Percentiles rank a stretch among this genome's conserved stretches.
Conservation (phyloP, 2,329 filamentous ascomycete genomes). For the Colletotrichum filicis region DNA sequence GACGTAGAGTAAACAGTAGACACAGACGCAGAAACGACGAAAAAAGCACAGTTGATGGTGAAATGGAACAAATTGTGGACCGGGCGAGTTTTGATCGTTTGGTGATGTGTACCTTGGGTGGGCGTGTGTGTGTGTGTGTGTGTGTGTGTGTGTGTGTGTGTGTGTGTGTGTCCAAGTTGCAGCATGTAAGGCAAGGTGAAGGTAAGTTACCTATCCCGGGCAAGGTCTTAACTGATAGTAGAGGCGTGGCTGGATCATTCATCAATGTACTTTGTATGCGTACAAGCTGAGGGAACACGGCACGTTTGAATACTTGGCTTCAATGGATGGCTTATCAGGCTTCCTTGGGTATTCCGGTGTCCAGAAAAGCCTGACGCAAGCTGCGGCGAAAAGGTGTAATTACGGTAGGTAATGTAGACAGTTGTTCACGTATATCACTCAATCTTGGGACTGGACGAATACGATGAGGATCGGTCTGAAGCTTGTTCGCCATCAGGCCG, state of each 20-base stretch:
- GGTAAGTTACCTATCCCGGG: background rate
- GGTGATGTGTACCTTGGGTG: background rate
- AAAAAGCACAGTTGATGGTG: slow-evolving; percentile 14
- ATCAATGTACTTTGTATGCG: background rate
- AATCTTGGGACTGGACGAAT: slow-evolving; percentile 6
- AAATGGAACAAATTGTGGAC: slow-evolving; percentile 24
- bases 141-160: background rate
- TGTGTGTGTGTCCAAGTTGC: background rate
- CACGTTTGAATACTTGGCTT: slow-evolving; percentile 7
- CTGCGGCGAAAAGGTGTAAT: slow-evolving; percentile 6
- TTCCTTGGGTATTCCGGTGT: background rate
- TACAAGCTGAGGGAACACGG: slow-evolving; percentile 1
- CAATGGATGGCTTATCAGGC: background rate
- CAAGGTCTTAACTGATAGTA: background rate
- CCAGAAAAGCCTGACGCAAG: slow-evolving; percentile 18
- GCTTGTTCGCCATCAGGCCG: slow-evolving; percentile 13
- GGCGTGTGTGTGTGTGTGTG: slow-evolving; percentile 2
- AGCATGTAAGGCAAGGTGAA: slow-evolving; percentile 6
- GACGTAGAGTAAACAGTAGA: background rate
- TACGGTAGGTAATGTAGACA: background rate
- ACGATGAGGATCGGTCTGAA: slow-evolving; percentile 5
- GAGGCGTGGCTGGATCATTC: background rate
- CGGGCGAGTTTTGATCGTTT: slow-evolving; percentile 17
- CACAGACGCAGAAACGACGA: slow-evolving; percentile 19
- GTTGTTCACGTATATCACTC: background rate